Evolutionary conservation across 2,329 filamentous ascomycete genomes (phyloP).

Genomic region (Xylariaceae sp.): DNA sequence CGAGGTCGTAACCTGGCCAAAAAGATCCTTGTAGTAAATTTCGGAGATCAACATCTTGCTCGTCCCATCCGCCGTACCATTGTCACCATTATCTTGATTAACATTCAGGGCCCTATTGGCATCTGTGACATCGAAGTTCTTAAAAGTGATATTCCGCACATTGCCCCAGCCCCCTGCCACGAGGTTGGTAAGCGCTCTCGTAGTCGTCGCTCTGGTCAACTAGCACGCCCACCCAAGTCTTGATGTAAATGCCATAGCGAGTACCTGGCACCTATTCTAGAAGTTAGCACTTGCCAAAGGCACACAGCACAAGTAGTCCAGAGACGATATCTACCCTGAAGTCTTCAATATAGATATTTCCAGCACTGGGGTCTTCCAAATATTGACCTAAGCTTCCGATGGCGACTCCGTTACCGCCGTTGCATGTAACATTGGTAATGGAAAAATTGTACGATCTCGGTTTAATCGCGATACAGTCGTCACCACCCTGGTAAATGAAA

Average conservation of each 20-base stretch:
- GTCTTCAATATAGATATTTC: constrained; percentile 46
- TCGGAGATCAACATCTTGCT: constrained; percentile 50
- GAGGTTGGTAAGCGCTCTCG: constrained; percentile 46
- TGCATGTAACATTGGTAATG: constrained; percentile 47
- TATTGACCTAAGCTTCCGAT: constrained; percentile 56
- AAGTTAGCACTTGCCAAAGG: too few species aligned
- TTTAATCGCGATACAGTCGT: constrained; percentile 58
- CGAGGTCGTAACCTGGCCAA: constrained; percentile 39
- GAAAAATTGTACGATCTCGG: constrained; percentile 51
- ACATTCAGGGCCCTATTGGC: constrained; percentile 43
- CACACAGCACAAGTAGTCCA: too few species aligned
- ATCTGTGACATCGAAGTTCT: constrained; percentile 49
- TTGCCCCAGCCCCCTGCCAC: constrained; percentile 54
- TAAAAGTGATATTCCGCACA: constrained; percentile 48
- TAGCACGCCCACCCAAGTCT: constrained; percentile 53
- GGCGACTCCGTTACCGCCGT: constrained; percentile 54
- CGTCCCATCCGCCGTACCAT: constrained; percentile 44
- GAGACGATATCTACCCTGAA: constrained; percentile 46
- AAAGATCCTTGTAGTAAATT: constrained; percentile 50
- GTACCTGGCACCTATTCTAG: too few species aligned
- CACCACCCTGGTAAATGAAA: constrained; percentile 53
- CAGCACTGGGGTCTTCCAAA: constrained; percentile 50
- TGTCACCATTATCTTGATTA: constrained; percentile 47
- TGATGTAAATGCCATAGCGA: constrained; percentile 53
- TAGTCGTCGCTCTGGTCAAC: constrained; percentile 46